Evolutionary conservation across 495 filamentous ascomycete species (phyloP).

Genomic region (Cudoniella acicularis): DNA sequence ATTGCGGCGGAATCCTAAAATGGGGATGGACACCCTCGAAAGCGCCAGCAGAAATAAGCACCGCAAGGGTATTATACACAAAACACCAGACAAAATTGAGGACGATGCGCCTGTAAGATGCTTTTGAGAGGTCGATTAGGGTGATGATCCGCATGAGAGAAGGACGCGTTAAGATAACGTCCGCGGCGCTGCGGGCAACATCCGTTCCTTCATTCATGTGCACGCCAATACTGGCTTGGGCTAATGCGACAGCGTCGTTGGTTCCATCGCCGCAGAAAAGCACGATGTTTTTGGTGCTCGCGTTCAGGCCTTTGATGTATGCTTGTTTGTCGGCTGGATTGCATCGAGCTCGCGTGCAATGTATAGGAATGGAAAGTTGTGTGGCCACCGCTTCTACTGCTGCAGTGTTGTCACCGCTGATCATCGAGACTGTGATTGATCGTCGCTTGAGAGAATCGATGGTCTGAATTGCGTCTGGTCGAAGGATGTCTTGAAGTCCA

Average conservation of each 20-base stretch:
- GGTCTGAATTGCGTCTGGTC: slow-evolving; percentile 49
- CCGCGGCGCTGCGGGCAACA: slow-evolving; percentile 72
- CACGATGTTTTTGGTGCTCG: not conserved
- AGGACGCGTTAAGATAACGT: slow-evolving; percentile 77
- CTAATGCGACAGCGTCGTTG: slow-evolving; percentile 80
- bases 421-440: slow-evolving; percentile 55
- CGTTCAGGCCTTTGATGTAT: slow-evolving; percentile 49
- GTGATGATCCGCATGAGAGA: slow-evolving; percentile 65
- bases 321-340: slow-evolving; percentile 59
- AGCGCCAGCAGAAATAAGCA: slow-evolving; percentile 78
- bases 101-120: slow-evolving; percentile 73
- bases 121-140: slow-evolving; percentile 62
- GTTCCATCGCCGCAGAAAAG: slow-evolving; percentile 64
- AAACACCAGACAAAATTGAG: slow-evolving; percentile 87
- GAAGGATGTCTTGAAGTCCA: slow-evolving; percentile 56
- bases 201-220: slow-evolving; percentile 80
- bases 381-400: slow-evolving; percentile 53
- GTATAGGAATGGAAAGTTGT: slow-evolving; percentile 46
- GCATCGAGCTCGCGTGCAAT: slow-evolving; percentile 46
- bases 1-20: slow-evolving; percentile 43
- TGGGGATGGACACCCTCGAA: no score
- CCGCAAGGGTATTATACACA: slow-evolving; percentile 72
- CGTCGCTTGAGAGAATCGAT: slow-evolving; percentile 49
- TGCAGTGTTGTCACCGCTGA: slow-evolving; percentile 66
- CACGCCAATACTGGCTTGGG: slow-evolving; percentile 73